A percentile compares a stretch with the other conserved stretches of the same genome.
Conservation (phyloP, 768 basidiomycete genomes). For the Coprinopsis marcescibilis region DNA sequence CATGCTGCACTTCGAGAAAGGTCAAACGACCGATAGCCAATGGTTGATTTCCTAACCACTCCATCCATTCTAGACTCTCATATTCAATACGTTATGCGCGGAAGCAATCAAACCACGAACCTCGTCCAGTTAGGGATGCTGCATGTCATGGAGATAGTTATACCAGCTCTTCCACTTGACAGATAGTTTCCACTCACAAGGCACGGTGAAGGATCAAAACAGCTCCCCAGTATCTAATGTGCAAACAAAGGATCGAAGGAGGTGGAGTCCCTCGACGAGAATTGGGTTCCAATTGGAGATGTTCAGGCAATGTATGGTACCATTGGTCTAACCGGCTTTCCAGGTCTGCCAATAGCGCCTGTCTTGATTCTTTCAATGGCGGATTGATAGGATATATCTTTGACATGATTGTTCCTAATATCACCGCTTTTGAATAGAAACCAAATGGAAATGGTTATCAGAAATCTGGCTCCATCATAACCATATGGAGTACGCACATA, state of each 20-base stretch:
- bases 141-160: constrained; percentile 1
- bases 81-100: constrained; percentile 17
- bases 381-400: constrained; percentile 66
- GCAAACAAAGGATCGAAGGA: constrained; percentile 62
- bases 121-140: constrained; percentile 73
- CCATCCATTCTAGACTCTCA: constrained; percentile 31
- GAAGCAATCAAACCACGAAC: constrained; percentile 30
- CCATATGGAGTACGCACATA: constrained; percentile 39
- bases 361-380: constrained; percentile 38
- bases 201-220: constrained; percentile 72
- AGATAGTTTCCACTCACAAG: constrained; percentile 49
- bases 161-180: not conserved
- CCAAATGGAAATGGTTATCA: not conserved
- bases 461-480: not conserved
- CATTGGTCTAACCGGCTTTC: constrained; percentile 69
- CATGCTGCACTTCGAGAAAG: constrained; percentile 69
- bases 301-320: constrained; percentile 63
- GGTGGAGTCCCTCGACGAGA: constrained; percentile 50
- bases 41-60: constrained; percentile 39
- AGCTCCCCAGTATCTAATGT: constrained; percentile 72
- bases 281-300: constrained; percentile 52
- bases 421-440: constrained; percentile 51
- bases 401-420: constrained; percentile 61
- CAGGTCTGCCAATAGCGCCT: constrained; percentile 44
- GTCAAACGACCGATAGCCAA: constrained; percentile 65